Conservation (phyloP, 345 rosid species). For the Citrus cavaleriei region DNA sequence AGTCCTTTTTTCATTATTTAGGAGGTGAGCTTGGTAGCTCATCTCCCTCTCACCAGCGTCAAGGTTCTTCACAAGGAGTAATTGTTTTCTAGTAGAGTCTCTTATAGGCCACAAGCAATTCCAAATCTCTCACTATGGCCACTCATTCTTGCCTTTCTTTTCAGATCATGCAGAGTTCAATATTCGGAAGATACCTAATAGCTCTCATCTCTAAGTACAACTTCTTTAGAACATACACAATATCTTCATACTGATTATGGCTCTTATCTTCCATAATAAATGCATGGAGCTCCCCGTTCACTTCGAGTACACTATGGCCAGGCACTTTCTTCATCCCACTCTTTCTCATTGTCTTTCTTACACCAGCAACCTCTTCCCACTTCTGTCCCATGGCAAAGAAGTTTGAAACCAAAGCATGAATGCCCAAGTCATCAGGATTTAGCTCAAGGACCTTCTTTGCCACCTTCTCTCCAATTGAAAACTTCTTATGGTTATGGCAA, state of each 20-base stretch:
- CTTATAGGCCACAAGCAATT: background rate
- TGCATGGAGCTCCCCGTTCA: constrained; percentile 49
- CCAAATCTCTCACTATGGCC: background rate
- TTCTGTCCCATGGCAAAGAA: constrained; percentile 52
- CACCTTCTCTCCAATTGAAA: constrained; percentile 51
- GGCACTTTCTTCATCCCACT: constrained; percentile 55
- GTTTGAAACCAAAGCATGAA: constrained; percentile 61
- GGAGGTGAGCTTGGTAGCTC: constrained; percentile 20
- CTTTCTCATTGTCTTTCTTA: constrained; percentile 60
- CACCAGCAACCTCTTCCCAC: constrained; percentile 57
- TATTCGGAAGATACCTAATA: constrained; percentile 1
- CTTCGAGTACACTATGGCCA: constrained; percentile 57
- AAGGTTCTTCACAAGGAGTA: constrained; percentile 16
- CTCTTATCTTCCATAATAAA: constrained; percentile 66
- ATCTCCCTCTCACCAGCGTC: constrained; percentile 22
- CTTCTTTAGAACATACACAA: constrained; percentile 33
- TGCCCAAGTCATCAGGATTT: constrained; percentile 56
- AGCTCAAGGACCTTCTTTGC: constrained; percentile 53
- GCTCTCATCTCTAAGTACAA: constrained; percentile 47
- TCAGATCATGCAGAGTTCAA: background rate
- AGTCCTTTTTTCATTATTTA: background rate
- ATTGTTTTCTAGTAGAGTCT: constrained; percentile 4
- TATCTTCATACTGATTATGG: constrained; percentile 38
- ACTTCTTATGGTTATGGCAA: constrained; percentile 51
- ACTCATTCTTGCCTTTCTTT: background rate